phyloP scores from a whole-genome alignment of 1,284 basidiomycete species.

The Moesziomyces sp. region DNA sequence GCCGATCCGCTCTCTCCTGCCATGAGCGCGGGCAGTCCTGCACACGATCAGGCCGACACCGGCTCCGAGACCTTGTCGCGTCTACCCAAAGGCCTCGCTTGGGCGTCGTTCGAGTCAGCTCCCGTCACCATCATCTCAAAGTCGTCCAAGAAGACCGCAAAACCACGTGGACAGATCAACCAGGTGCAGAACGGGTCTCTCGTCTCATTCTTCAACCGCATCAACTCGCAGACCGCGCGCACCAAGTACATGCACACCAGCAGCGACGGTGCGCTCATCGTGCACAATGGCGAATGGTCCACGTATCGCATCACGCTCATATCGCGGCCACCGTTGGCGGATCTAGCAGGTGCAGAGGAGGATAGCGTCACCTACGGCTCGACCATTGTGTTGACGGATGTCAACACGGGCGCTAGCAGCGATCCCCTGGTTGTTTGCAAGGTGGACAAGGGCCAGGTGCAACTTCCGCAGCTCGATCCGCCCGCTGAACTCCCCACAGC shows the following conservation, averaged over 20 bases:
- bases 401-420: slow-evolving; percentile 82
- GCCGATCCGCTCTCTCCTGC: slow-evolving; percentile 30
- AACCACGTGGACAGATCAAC: slow-evolving; percentile 90
- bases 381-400: slow-evolving; percentile 84
- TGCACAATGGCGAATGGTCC: slow-evolving; percentile 87
- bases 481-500: slow-evolving; percentile 33
- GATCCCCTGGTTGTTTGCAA: slow-evolving; percentile 89
- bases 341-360: slow-evolving; percentile 49
- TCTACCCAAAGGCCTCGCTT: slow-evolving; percentile 67
- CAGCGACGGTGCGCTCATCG: slow-evolving; percentile 76
- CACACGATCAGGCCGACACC: slow-evolving; percentile 12
- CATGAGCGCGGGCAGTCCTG: slow-evolving; percentile 22
- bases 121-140: slow-evolving; percentile 95
- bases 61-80: slow-evolving; percentile 34
- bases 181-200: slow-evolving; percentile 88
- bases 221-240: slow-evolving; percentile 95
- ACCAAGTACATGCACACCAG: slow-evolving; percentile 90
- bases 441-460: slow-evolving; percentile 84
- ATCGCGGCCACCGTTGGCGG: slow-evolving; percentile 58
- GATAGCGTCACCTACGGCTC: slow-evolving; percentile 84
- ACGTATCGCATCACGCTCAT: slow-evolving; percentile 84
- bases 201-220: slow-evolving; percentile 94
- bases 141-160: slow-evolving; percentile 94
- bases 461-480: slow-evolving; percentile 46
- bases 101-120: slow-evolving; percentile 90